Percentiles rank a stretch among this genome's conserved stretches.
Conservation (phyloP, 2,329 filamentous ascomycete genomes). For the Penicillium occitanis region DNA sequence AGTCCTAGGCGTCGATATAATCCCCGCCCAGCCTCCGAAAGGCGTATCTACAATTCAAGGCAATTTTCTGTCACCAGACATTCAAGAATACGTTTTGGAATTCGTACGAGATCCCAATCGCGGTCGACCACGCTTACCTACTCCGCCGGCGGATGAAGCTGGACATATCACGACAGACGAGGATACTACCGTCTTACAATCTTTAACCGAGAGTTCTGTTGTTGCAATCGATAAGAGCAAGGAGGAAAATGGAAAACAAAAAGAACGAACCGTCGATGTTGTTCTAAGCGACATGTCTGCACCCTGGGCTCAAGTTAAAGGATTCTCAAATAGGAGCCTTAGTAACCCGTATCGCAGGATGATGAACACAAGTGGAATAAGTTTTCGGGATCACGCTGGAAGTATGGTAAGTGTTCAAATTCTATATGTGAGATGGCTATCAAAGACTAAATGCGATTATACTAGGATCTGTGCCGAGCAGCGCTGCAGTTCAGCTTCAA, state of each 20-base stretch:
- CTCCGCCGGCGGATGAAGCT: constrained; percentile 2
- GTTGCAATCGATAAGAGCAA: constrained; percentile 5
- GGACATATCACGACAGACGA: not conserved
- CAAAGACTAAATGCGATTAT: constrained; percentile 1
- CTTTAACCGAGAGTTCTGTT: not conserved
- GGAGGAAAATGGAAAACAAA: constrained; percentile 16
- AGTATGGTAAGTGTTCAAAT: constrained; percentile 73
- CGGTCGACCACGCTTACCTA: constrained; percentile 49
- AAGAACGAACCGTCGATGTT: constrained; percentile 72
- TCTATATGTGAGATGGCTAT: not conserved
- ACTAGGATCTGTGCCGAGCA: constrained; percentile 82
- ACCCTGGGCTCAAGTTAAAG: constrained; percentile 81
- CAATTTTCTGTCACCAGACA: constrained; percentile 74
- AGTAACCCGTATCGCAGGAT: constrained; percentile 97
- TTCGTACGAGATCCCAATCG: constrained; percentile 68
- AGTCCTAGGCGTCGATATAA: constrained; percentile 88
- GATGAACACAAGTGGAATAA: constrained; percentile 95
- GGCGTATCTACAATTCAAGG: constrained; percentile 96
- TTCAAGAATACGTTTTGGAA: constrained; percentile 74
- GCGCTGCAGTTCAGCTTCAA: constrained; percentile 84
- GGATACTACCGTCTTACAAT: constrained; percentile 31
- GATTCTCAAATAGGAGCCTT: constrained; percentile 82
- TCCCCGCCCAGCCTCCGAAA: constrained; percentile 84
- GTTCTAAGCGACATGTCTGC: constrained; percentile 99
- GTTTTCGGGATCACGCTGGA: constrained; percentile 82